phyloP scores from a whole-genome alignment of 495 filamentous ascomycete species.

The Stereocaulon alpinum region DNA sequence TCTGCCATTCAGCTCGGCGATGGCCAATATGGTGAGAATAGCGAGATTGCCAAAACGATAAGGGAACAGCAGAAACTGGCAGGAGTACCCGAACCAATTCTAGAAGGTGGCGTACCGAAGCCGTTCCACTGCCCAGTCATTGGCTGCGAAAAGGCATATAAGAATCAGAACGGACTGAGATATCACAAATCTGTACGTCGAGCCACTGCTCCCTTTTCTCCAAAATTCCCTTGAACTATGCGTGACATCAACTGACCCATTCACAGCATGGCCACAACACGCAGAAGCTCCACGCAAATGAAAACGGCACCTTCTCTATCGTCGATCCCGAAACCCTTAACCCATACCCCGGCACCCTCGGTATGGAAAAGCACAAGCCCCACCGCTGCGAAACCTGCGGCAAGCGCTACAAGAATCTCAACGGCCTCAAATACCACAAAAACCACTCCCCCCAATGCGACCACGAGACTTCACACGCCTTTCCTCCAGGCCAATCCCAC shows the following conservation, averaged over 20 bases:
- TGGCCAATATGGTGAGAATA: constrained; percentile 63
- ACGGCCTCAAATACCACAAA: constrained; percentile 90
- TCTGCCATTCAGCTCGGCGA: constrained; percentile 47
- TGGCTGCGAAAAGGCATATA: constrained; percentile 98
- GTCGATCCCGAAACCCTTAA: constrained; percentile 91
- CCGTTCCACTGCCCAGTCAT: constrained; percentile 97
- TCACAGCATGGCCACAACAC: constrained; percentile 87
- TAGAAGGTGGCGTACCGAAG: constrained; percentile 67
- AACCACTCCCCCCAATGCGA: constrained; percentile 69
- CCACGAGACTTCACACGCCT: constrained; percentile 27
- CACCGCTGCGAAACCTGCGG: constrained; percentile 94
- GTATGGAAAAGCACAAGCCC: constrained; percentile 99
- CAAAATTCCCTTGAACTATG: too few species aligned
- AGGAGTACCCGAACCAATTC: constrained; percentile 46
- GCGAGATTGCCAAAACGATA: constrained; percentile 57
- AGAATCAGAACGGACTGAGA: constrained; percentile 98
- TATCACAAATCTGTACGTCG: constrained; percentile 59
- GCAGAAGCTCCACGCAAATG: constrained; percentile 89
- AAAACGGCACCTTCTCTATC: constrained; percentile 93
- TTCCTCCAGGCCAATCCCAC: neutral
- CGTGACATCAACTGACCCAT: neutral
- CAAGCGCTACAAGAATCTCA: constrained; percentile 98
- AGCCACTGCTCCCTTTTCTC: neutral
- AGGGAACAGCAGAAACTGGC: constrained; percentile 66
- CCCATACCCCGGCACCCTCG: constrained; percentile 88